phyloP scores from a whole-genome alignment of 805 yeast genomes.

The Candida morakotiae region DNA sequence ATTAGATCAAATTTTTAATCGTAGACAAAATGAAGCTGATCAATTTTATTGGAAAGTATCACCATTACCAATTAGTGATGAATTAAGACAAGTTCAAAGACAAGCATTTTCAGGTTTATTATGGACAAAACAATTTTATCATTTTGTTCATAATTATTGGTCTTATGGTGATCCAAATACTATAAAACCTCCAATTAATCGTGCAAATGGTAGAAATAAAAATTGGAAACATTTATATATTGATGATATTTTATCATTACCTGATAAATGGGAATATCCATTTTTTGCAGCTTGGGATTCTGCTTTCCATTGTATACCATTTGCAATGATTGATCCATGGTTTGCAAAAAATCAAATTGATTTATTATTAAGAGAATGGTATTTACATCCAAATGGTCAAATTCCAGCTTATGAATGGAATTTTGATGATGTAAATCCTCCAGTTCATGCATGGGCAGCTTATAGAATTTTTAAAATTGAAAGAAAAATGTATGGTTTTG shows the following conservation, averaged over 20 bases:
- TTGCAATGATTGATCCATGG: constrained; percentile 90
- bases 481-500: constrained; percentile 75
- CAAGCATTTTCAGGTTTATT: constrained; percentile 92
- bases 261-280: constrained; percentile 95
- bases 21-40: constrained; percentile 84
- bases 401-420: constrained; percentile 97
- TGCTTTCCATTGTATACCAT: constrained; percentile 89
- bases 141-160: constrained; percentile 85
- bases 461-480: constrained; percentile 85
- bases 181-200: constrained; percentile 69
- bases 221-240: constrained; percentile 89
- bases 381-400: constrained; percentile 98
- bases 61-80: constrained; percentile 79
- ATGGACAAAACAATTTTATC: constrained; percentile 92
- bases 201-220: constrained; percentile 83
- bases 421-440: constrained; percentile 92
- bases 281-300: constrained; percentile 97
- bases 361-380: constrained; percentile 88
- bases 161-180: constrained; percentile 76
- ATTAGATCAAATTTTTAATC: constrained; percentile 64
- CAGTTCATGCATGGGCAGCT: constrained; percentile 95
- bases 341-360: constrained; percentile 88
- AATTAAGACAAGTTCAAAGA: constrained; percentile 77
- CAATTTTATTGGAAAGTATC: constrained; percentile 86
- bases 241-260: constrained; percentile 83